phyloP scores from a whole-genome alignment of 768 basidiomycete species.

The Leccinum subgranulosum region DNA sequence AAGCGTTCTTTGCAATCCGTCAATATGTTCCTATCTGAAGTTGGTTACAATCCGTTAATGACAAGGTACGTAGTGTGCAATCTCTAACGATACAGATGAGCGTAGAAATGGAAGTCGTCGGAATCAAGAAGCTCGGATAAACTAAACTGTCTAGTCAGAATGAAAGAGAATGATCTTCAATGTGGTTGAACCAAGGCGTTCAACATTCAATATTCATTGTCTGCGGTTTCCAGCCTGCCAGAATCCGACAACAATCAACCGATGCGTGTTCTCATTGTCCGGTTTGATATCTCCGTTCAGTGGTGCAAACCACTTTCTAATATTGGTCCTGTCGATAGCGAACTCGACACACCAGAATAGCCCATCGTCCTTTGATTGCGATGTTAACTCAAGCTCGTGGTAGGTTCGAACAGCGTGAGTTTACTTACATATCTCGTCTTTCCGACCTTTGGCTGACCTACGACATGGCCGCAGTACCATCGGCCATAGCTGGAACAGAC shows the following conservation, averaged over 20 bases:
- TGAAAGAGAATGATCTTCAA: not conserved
- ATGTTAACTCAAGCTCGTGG: not conserved
- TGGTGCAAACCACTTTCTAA: slow-evolving; percentile 61
- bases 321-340: slow-evolving; percentile 27
- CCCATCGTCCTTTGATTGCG: slow-evolving; percentile 39
- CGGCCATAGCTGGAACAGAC: slow-evolving; percentile 46
- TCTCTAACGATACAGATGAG: too few relatives aligned
- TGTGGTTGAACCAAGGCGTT: too few relatives aligned
- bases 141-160: not conserved
- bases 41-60: too few relatives aligned
- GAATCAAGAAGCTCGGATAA: not conserved
- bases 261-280: slow-evolving; percentile 43
- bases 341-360: slow-evolving; percentile 55
- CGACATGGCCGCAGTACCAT: slow-evolving; percentile 50
- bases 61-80: too few relatives aligned
- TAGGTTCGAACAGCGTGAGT: not conserved
- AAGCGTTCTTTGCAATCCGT: too few relatives aligned
- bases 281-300: slow-evolving; percentile 68
- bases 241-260: slow-evolving; percentile 41
- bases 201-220: not conserved
- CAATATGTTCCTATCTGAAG: too few relatives aligned
- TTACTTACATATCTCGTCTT: slow-evolving; percentile 44
- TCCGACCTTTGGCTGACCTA: slow-evolving; percentile 42
- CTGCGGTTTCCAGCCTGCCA: slow-evolving; percentile 35
- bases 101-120: too few relatives aligned